These are phyloP conservation scores for Marasmius oreades DNA, from an alignment of 1,284 basidiomycete genomes.

Conservation along the genomic window DNA sequence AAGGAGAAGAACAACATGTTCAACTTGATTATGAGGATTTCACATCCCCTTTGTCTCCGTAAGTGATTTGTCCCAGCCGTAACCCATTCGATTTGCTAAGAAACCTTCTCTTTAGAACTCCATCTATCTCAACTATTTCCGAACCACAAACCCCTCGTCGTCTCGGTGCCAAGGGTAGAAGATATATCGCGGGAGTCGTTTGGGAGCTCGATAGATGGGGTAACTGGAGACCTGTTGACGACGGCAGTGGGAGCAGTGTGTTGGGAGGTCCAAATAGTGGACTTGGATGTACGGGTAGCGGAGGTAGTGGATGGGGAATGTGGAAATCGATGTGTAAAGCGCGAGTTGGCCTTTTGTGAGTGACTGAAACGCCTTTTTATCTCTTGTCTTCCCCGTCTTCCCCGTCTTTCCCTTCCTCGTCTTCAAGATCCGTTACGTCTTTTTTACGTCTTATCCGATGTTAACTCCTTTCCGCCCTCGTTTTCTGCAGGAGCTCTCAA, in stretches of 20 bases:
- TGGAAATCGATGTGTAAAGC: slow-evolving; percentile 4
- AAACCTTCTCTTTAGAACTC: not conserved
- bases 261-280: not conserved
- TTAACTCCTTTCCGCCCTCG: not conserved
- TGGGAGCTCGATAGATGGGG: not conserved
- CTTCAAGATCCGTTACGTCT: not conserved
- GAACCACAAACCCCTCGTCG: not conserved
- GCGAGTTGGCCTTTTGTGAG: not conserved
- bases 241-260: not conserved
- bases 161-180: not conserved
- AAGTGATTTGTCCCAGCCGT: not conserved
- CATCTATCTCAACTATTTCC: not conserved
- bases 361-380: no score
- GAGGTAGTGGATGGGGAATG: not conserved
- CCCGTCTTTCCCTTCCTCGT: not conserved
- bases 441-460: not conserved
- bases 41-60: not conserved
- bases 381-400: not conserved
- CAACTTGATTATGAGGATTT: not conserved
- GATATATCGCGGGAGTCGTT: not conserved
- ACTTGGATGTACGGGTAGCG: not conserved
- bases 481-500: not conserved
- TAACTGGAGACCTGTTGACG: not conserved
- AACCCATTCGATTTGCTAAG: not conserved
- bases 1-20: no score